A percentile compares a stretch with the other conserved stretches of the same genome.
Conservation (phyloP, 139 green algal species). For the Eudorina sp. region DNA sequence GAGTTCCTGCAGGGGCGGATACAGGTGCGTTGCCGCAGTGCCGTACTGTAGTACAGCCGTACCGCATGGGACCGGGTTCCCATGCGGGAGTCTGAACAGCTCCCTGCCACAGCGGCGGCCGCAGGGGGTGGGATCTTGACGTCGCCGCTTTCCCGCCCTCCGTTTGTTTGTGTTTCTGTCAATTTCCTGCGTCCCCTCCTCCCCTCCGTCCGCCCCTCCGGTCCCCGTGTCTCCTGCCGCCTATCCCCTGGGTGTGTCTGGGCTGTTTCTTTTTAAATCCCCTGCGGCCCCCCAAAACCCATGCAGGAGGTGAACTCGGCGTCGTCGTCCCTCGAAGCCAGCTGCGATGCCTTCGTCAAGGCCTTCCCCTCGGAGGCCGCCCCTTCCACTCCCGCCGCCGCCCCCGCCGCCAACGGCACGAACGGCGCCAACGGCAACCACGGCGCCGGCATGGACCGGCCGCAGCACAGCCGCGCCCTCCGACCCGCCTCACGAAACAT, state of each 20-base stretch:
- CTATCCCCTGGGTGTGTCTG: too few relatives aligned
- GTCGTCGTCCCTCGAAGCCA: not conserved
- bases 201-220: not conserved
- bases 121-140: too few relatives aligned
- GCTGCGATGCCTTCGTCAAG: not conserved
- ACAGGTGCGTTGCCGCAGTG: too few relatives aligned
- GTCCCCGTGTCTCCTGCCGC: too few relatives aligned
- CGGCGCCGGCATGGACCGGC: too few relatives aligned
- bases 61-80: too few relatives aligned
- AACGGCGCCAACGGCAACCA: not conserved
- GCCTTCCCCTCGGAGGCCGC: conserved; percentile 12
- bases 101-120: too few relatives aligned
- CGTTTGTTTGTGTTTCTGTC: too few relatives aligned
- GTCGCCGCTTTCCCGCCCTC: too few relatives aligned
- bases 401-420: not conserved
- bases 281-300: not conserved
- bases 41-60: too few relatives aligned
- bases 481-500: not conserved
- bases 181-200: not conserved
- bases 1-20: not conserved
- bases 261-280: too few relatives aligned
- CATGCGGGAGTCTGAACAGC: too few relatives aligned
- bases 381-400: not conserved
- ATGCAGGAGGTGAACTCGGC: not conserved
- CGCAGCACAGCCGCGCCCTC: not conserved